Percentiles rank a stretch among this genome's conserved stretches.
These are phyloP conservation scores for Pseudohyphozyma bogoriensis DNA, from an alignment of 768 basidiomycete genomes.

Conservation along the genomic window DNA sequence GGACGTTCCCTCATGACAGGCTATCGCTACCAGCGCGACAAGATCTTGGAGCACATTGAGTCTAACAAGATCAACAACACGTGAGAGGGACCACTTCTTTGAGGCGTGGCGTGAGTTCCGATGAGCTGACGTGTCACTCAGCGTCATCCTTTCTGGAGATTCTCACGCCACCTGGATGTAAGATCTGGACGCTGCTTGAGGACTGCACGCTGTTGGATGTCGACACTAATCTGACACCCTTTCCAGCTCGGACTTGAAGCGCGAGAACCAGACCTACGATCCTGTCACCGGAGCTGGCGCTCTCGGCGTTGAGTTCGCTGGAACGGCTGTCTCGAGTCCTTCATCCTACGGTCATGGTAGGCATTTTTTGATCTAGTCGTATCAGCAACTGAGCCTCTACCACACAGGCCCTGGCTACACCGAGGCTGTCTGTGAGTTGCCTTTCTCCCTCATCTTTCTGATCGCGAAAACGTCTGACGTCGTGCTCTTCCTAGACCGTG, in stretches of 20 bases:
- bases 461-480: neutral
- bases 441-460: neutral
- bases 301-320: conserved; percentile 54
- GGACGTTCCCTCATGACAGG: neutral
- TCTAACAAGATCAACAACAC: conserved; percentile 41
- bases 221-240: neutral
- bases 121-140: conserved; percentile 33
- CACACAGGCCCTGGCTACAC: neutral
- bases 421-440: neutral
- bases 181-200: too few species aligned
- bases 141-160: conserved; percentile 53
- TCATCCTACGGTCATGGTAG: conserved; percentile 44
- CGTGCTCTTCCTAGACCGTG: neutral
- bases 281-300: conserved; percentile 46
- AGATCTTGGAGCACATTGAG: conserved; percentile 49
- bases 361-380: conserved; percentile 40
- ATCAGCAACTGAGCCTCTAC: too few species aligned
- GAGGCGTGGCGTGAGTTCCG: too few species aligned
- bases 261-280: conserved; percentile 44
- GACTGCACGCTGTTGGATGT: too few species aligned
- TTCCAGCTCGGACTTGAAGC: neutral
- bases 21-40: conserved; percentile 49
- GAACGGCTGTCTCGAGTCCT: conserved; percentile 50
- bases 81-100: neutral
- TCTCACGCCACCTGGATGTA: conserved; percentile 55